Conservation (phyloP, 495 filamentous ascomycete genomes). For the Penicillium parvum region DNA sequence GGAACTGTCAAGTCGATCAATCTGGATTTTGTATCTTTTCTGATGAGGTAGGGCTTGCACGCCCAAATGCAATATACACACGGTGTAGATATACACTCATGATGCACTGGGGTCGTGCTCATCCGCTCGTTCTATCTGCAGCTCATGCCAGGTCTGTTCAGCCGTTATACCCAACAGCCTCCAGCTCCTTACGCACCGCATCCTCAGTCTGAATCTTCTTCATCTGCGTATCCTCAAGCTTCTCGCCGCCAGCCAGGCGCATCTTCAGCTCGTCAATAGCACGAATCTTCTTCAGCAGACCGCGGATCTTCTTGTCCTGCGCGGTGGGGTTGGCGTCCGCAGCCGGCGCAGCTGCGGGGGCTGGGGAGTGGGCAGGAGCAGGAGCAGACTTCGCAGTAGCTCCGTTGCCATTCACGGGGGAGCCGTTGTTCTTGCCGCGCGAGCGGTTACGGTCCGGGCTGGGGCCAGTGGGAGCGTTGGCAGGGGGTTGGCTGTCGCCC, state of each 20-base stretch:
- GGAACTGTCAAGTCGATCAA: not conserved
- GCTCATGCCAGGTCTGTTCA: constrained; percentile 11
- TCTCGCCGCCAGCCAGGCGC: constrained; percentile 88
- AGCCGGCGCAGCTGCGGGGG: constrained; percentile 24
- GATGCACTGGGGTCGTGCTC: not conserved
- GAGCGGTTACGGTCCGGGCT: constrained; percentile 33
- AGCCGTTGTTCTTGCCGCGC: constrained; percentile 37
- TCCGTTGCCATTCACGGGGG: constrained; percentile 21
- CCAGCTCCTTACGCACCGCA: constrained; percentile 74
- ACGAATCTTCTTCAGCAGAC: constrained; percentile 90
- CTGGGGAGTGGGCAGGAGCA: constrained; percentile 20
- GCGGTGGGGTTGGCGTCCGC: constrained; percentile 35
- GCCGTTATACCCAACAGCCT: constrained; percentile 53
- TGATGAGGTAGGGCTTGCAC: not conserved
- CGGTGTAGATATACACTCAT: not conserved
- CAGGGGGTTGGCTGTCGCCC: constrained; percentile 46
- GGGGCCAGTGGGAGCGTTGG: constrained; percentile 62
- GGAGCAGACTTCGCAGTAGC: constrained; percentile 11
- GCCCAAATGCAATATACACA: not conserved
- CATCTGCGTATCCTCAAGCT: constrained; percentile 95
- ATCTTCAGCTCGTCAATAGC: constrained; percentile 98
- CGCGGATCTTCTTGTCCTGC: constrained; percentile 84
- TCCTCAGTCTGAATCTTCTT: constrained; percentile 95
- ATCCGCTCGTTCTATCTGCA: not conserved
- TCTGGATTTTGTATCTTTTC: not conserved